Conservation (phyloP, 805 yeast genomes). For the Pichia heedii region DNA sequence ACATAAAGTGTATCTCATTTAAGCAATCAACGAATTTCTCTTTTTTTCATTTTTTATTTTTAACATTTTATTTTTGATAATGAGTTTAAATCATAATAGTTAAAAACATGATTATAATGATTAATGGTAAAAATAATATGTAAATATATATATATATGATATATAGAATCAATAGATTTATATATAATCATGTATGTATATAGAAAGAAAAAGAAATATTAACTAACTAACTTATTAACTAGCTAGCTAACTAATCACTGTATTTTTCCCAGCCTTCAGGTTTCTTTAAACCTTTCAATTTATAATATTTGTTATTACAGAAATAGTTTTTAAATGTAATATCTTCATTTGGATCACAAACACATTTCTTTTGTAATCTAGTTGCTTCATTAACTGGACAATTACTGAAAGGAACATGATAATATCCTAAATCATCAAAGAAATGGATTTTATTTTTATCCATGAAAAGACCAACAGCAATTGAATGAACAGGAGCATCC, state of each 20-base stretch:
- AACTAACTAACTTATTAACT: too few relatives aligned
- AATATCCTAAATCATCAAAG: slow-evolving; percentile 81
- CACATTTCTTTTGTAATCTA: slow-evolving; percentile 56
- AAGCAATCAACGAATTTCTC: too few relatives aligned
- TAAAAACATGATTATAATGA: too few relatives aligned
- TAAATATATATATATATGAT: too few relatives aligned
- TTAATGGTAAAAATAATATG: too few relatives aligned
- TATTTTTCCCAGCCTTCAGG: slow-evolving; percentile 66
- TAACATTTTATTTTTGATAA: too few relatives aligned
- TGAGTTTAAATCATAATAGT: too few relatives aligned
- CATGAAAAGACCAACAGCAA: slow-evolving; percentile 74
- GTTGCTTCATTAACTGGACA: slow-evolving; percentile 63
- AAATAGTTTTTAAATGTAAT: slow-evolving; percentile 71
- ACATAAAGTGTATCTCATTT: too few relatives aligned
- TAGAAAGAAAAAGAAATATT: background rate
- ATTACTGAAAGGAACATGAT: slow-evolving; percentile 70
- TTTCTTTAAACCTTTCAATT: slow-evolving; percentile 44
- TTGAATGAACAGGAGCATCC: slow-evolving; percentile 87
- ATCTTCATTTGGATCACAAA: slow-evolving; percentile 64
- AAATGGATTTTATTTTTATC: slow-evolving; percentile 64
- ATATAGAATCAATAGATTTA: too few relatives aligned
- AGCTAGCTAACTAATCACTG: slow-evolving; percentile 25
- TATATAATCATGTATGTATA: too few relatives aligned
- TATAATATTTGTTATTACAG: slow-evolving; percentile 58
- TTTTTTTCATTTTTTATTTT: too few relatives aligned